These are phyloP conservation scores for Microbotryum scabiosae DNA, from an alignment of 1,284 basidiomycete species.

Conservation along the genomic window DNA sequence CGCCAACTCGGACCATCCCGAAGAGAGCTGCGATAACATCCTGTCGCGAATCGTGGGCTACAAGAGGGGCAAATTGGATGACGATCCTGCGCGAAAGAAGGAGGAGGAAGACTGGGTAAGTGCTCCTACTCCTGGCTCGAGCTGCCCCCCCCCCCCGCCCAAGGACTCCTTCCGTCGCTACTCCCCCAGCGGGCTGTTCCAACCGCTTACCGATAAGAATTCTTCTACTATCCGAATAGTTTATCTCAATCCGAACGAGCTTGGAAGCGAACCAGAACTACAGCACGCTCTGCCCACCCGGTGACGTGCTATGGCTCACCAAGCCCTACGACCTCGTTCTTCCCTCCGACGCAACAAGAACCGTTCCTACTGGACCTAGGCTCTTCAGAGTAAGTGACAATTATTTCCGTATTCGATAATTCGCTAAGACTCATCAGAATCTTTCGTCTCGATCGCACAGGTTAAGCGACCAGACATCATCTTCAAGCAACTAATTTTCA, in stretches of 20 bases:
- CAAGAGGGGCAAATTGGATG: slow-evolving; percentile 3
- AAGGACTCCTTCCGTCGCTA: slow-evolving; percentile 45
- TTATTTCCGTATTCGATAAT: background rate
- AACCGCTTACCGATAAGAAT: slow-evolving; percentile 29
- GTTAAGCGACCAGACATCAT: slow-evolving; percentile 49
- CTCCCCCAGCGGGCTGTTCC: slow-evolving; percentile 31
- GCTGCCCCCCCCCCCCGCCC: too few relatives aligned
- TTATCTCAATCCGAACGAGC: slow-evolving; percentile 66
- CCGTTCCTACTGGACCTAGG: slow-evolving; percentile 44
- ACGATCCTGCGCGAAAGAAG: background rate
- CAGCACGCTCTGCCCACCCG: slow-evolving; percentile 65
- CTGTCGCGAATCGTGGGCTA: slow-evolving; percentile 10
- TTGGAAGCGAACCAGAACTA: slow-evolving; percentile 75
- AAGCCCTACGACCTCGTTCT: slow-evolving; percentile 46
- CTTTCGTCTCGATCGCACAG: too few relatives aligned
- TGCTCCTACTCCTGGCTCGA: background rate
- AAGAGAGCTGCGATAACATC: slow-evolving; percentile 12
- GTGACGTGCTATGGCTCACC: slow-evolving; percentile 55
- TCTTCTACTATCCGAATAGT: slow-evolving; percentile 44
- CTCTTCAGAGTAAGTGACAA: background rate
- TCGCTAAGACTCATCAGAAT: too few relatives aligned
- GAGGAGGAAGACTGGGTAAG: slow-evolving; percentile 25
- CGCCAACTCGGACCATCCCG: slow-evolving; percentile 45
- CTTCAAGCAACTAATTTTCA: slow-evolving; percentile 71
- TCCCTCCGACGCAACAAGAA: slow-evolving; percentile 56